phyloP scores from a whole-genome alignment of 2,329 filamentous ascomycete species.

The Penicillium decumbens region DNA sequence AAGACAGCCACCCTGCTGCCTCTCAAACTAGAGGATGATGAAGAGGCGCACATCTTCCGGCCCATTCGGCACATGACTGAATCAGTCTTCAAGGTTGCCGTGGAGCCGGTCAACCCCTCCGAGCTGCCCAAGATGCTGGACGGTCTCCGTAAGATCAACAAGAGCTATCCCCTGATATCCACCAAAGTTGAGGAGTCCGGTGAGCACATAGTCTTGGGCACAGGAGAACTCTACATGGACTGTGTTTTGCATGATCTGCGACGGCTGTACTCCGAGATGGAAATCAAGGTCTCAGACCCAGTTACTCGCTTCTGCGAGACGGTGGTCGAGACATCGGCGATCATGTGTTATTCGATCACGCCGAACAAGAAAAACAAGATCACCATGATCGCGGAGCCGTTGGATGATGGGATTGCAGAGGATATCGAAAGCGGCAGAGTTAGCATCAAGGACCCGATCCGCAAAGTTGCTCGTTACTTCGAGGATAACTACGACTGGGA shows the following conservation, averaged over 20 bases:
- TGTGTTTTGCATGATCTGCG: constrained; percentile 94
- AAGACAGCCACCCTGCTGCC: constrained; percentile 91
- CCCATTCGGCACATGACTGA: constrained; percentile 93
- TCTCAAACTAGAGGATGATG: constrained; percentile 72
- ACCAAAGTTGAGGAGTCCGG: constrained; percentile 98
- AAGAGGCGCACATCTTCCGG: constrained; percentile 92
- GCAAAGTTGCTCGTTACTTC: constrained; percentile 93
- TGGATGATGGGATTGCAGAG: constrained; percentile 89
- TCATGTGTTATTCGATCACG: constrained; percentile 95
- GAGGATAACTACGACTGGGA: constrained; percentile 98
- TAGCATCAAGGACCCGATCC: constrained; percentile 85
- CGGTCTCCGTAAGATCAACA: constrained; percentile 92
- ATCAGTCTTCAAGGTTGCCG: constrained; percentile 94
- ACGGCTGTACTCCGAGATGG: constrained; percentile 95
- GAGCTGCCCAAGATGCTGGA: constrained; percentile 99
- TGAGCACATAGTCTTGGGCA: constrained; percentile 91
- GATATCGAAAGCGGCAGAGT: constrained; percentile 91
- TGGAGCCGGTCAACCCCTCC: constrained; percentile 96
- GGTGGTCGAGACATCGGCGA: constrained; percentile 92
- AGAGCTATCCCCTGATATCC: constrained; percentile 90
- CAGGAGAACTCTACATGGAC: constrained; percentile 99
- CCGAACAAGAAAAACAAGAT: constrained; percentile 99
- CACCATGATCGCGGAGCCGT: constrained; percentile 93
- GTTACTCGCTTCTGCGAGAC: constrained; percentile 98
- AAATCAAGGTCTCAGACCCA: constrained; percentile 96